Percentiles rank a stretch among this genome's conserved stretches.
These are phyloP conservation scores for Phlyctochytrium planicorne DNA, from an alignment of 192 early-diverging fungal species.

Conservation along the genomic window DNA sequence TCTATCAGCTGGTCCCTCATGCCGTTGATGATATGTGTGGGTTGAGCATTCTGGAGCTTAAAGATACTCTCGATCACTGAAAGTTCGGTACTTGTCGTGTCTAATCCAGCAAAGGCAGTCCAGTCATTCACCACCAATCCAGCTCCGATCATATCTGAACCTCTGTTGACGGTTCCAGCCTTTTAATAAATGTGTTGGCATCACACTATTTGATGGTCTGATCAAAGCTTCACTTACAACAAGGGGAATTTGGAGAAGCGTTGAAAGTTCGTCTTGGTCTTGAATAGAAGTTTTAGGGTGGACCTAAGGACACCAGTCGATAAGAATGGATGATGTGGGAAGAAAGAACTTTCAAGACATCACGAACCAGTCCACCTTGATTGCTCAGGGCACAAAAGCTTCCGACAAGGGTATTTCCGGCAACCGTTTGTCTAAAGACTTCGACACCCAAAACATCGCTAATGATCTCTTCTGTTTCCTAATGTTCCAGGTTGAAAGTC, in stretches of 20 bases:
- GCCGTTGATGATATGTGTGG: conserved; percentile 86
- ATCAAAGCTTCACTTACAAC: conserved; percentile 52
- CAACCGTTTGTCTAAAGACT: conserved; percentile 97
- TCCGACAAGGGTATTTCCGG: conserved; percentile 95
- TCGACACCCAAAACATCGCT: conserved; percentile 97
- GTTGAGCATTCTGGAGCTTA: conserved; percentile 90
- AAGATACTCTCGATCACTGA: conserved; percentile 97
- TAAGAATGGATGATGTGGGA: conserved; percentile 9
- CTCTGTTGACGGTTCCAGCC: conserved; percentile 98
- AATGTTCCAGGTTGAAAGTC: background rate
- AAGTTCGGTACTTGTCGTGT: conserved; percentile 95
- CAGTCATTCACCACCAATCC: conserved; percentile 99
- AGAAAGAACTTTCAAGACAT: conserved; percentile 32
- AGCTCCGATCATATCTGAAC: conserved; percentile 95
- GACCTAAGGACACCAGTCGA: conserved; percentile 10
- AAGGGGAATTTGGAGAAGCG: conserved; percentile 93
- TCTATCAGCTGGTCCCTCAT: conserved; percentile 95
- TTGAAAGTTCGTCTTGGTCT: conserved; percentile 97
- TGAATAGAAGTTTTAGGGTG: conserved; percentile 94
- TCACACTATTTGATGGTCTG: conserved; percentile 2
- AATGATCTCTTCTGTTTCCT: conserved; percentile 98
- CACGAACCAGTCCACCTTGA: conserved; percentile 94
- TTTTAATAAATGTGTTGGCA: conserved; percentile 22
- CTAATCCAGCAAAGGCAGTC: conserved; percentile 95
- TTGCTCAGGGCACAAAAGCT: conserved; percentile 94